A percentile compares a stretch with the other conserved stretches of the same genome.
phyloP scores from a whole-genome alignment of 169 alveolate species.

The Eimeria acervulina region DNA sequence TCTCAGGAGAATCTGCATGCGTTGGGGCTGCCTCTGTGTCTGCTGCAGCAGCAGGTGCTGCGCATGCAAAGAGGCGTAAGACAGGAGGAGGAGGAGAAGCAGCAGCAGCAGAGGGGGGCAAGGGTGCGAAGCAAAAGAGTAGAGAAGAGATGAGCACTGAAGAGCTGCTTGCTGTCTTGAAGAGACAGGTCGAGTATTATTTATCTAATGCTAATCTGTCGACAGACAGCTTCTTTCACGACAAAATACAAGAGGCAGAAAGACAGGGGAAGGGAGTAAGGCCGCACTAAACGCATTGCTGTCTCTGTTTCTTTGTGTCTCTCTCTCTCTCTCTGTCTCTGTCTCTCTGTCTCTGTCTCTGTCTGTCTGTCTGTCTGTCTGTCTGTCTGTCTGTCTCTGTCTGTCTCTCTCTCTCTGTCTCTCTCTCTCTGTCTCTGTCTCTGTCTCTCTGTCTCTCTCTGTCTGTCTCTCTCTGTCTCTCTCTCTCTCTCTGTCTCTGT shows the following conservation, averaged over 20 bases:
- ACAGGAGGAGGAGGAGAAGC: neutral
- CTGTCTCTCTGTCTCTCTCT: neutral
- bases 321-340: no score
- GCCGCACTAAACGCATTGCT: neutral
- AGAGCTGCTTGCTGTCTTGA: constrained; percentile 30
- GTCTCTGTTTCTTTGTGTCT: neutral
- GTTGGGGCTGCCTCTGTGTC: neutral
- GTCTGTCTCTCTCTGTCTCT: neutral
- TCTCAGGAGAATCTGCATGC: neutral
- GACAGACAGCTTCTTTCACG: constrained; percentile 67
- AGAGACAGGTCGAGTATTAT: constrained; percentile 75
- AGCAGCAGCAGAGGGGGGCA: neutral
- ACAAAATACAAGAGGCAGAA: constrained; percentile 75
- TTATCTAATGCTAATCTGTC: constrained; percentile 53
- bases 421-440: neutral
- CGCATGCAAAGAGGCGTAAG: neutral
- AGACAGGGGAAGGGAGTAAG: constrained; percentile 76
- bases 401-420: neutral
- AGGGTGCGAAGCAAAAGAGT: constrained; percentile 37
- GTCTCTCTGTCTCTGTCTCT: no score
- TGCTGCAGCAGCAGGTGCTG: neutral
- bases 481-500: no score
- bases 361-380: neutral
- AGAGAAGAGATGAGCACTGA: constrained; percentile 64
- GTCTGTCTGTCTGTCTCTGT: neutral